Percentiles rank a stretch among this genome's conserved stretches.
Conservation (phyloP, 2,329 filamentous ascomycete species). For the Alternaria incomplexa region DNA sequence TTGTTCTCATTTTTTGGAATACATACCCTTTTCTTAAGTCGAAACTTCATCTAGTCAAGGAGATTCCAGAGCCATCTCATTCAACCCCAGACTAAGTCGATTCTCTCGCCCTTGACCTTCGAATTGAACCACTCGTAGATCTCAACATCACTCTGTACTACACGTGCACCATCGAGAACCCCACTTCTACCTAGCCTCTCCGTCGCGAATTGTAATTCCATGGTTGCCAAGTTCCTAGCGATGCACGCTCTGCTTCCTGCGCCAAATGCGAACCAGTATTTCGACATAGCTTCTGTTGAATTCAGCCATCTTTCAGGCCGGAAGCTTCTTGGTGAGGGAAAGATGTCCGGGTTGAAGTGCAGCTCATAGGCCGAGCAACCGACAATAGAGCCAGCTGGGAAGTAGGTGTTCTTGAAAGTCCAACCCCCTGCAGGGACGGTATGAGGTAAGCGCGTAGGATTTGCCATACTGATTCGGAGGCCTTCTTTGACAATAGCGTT, state of each 20-base stretch:
- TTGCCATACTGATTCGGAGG: constrained; percentile 52
- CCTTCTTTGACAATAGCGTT: constrained; percentile 56
- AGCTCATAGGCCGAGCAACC: constrained; percentile 39
- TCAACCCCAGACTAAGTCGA: constrained; percentile 46
- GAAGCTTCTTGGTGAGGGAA: constrained; percentile 25
- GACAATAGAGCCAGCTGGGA: constrained; percentile 32
- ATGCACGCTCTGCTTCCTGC: constrained; percentile 41
- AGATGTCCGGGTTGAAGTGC: constrained; percentile 30
- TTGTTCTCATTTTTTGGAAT: neutral
- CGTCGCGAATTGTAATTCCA: constrained; percentile 39
- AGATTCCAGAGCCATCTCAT: neutral
- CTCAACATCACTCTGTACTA: constrained; percentile 52
- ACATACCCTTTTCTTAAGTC: neutral
- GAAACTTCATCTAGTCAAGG: neutral
- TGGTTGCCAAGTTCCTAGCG: constrained; percentile 37
- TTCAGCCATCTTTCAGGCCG: constrained; percentile 44
- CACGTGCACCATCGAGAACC: constrained; percentile 54
- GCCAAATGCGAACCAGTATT: constrained; percentile 40
- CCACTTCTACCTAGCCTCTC: constrained; percentile 52
- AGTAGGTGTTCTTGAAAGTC: constrained; percentile 31
- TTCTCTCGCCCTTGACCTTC: constrained; percentile 57
- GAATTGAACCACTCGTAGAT: constrained; percentile 65
- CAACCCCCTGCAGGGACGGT: constrained; percentile 36
- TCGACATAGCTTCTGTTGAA: constrained; percentile 39
- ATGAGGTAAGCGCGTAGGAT: constrained; percentile 40